Percentiles rank a stretch among this genome's conserved stretches.
phyloP scores from a whole-genome alignment of 768 basidiomycete genomes.

The Suillus tomentosus region DNA sequence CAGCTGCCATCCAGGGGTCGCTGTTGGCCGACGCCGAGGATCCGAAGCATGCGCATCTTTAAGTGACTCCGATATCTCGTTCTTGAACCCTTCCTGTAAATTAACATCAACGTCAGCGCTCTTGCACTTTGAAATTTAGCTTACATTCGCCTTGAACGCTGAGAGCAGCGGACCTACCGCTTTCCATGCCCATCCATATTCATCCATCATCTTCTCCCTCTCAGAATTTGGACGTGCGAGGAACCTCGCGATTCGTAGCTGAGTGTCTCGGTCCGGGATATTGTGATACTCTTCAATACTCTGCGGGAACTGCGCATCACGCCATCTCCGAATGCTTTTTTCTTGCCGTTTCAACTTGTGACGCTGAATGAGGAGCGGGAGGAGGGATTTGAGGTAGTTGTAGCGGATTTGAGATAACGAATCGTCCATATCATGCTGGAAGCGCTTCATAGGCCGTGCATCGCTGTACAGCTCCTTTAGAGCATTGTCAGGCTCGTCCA shows the following conservation, averaged over 20 bases:
- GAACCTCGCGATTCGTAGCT: conserved; percentile 54
- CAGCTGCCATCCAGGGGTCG: background rate
- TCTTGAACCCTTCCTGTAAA: conserved; percentile 23
- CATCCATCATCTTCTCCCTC: conserved; percentile 48
- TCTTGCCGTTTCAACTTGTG: conserved; percentile 22
- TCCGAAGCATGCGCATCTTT: conserved; percentile 24
- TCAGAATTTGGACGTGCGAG: conserved; percentile 30
- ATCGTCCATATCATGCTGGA: conserved; percentile 31
- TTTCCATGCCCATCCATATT: conserved; percentile 55
- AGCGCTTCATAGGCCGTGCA: conserved; percentile 21
- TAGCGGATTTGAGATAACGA: conserved; percentile 32
- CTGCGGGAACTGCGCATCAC: conserved; percentile 38
- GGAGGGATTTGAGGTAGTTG: conserved; percentile 29
- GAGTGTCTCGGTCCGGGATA: conserved; percentile 41
- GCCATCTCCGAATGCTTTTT: conserved; percentile 21
- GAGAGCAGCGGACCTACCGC: conserved; percentile 46
- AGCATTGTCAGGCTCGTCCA: background rate
- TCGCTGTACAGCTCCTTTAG: conserved; percentile 24
- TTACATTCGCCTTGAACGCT: conserved; percentile 44
- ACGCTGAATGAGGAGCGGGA: conserved; percentile 20
- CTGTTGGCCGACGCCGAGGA: conserved; percentile 21
- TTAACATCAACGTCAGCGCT: background rate
- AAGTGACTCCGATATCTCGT: conserved; percentile 21
- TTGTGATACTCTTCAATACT: conserved; percentile 30
- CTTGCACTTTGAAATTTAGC: conserved; percentile 18